phyloP scores from a whole-genome alignment of 2,329 filamentous ascomycete genomes.

The Bimuria novae-zelandiae region DNA sequence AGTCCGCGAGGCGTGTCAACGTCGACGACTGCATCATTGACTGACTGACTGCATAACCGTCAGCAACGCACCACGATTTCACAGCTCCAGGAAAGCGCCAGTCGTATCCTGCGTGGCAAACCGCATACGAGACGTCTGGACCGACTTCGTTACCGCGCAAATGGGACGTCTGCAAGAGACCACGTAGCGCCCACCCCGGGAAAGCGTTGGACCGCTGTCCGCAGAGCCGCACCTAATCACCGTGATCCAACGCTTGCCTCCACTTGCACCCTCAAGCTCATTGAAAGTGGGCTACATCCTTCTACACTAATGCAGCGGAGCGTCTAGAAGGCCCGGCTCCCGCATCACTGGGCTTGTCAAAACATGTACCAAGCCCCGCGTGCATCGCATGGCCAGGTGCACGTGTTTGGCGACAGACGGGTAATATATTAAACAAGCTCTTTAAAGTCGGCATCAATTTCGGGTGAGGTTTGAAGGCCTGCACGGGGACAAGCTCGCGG shows the following conservation, averaged over 20 bases:
- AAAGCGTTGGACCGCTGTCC: neutral
- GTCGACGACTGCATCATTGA: no score
- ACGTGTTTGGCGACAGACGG: neutral
- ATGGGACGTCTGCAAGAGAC: neutral
- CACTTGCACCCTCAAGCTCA: neutral
- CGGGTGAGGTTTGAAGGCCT: neutral
- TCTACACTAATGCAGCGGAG: neutral
- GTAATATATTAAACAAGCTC: no score
- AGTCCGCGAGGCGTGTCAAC: no score
- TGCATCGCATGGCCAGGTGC: neutral
- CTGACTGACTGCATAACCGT: no score
- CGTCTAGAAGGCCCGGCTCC: neutral
- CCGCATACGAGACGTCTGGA: no score
- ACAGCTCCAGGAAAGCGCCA: no score
- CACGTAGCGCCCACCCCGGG: neutral
- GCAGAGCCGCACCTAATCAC: neutral
- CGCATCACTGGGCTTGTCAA: neutral
- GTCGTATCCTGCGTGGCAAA: no score
- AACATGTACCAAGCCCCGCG: neutral
- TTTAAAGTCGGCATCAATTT: neutral
- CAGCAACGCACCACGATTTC: no score
- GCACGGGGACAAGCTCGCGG: neutral
- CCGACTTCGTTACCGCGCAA: no score
- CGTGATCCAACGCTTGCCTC: neutral
- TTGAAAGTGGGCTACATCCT: slow-evolving; percentile 4